Evolutionary conservation across 768 basidiomycete species (phyloP), one percentile per base, ranked within the genome.

Genomic region (Rhizopogon salebrosus): DNA sequence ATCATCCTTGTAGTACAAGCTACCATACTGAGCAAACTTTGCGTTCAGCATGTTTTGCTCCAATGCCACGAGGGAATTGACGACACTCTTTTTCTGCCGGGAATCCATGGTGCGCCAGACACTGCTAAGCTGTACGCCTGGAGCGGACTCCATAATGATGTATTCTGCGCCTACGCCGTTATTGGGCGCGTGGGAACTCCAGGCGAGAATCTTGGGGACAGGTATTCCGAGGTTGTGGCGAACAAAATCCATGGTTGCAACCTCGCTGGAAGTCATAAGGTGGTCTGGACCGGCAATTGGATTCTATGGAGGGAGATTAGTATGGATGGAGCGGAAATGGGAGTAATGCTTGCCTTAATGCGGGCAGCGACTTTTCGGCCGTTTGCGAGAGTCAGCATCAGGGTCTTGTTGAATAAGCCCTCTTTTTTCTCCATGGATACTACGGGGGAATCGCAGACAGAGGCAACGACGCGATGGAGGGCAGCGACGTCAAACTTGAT

Each of bases 181-280:
- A n/a, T 23, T 41, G 8, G 48, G 50, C 6, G 62, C 57, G 9
- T 51, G 45, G 6, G 62, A 59, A 54, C 58, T 62, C 68, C 67
- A 70, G 11, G 63, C 58, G 35, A 67, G 49, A 9, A 72, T 62
- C 24, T 60, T 59, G 14, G 70, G 68, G 10, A 63, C 61, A 0
- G 63, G 69, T 16, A 72, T 41, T 23, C 56, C 54, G 9, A 71
- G 62, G 18, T 57, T 54, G 23, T 59, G 53, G 13, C 64, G 64
- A 14, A 56, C 55, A 51, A 61, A 71, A 34, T 70, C 60, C 60
- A 71, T 62, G 0, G 69, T 72, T 16, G 70, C 70, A 4, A 69
- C 70, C 50, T 71, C 70, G 48, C 70, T 71, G 13, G 70, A 70
- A 22, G 66, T 69, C 14, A 53, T 54, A 37, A 65, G 55, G 52